phyloP scores from a whole-genome alignment of 805 yeast species.

The Pichia kluyveri region DNA sequence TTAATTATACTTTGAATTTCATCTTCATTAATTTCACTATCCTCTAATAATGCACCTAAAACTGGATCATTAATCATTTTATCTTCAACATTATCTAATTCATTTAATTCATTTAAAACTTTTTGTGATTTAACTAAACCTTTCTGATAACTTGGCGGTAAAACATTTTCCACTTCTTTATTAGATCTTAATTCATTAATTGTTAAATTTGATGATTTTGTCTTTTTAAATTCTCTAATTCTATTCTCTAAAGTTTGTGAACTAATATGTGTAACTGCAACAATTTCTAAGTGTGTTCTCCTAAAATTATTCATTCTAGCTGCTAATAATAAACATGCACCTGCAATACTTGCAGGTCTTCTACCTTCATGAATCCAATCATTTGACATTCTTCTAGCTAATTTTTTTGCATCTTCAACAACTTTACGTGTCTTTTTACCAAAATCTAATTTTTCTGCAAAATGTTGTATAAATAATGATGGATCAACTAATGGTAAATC shows the following conservation, averaged over 20 bases:
- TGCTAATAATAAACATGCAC: conserved; percentile 88
- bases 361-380: conserved; percentile 98
- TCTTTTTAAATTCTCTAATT: conserved; percentile 75
- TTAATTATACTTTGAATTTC: conserved; percentile 31
- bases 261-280: conserved; percentile 91
- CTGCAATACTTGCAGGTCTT: conserved; percentile 97
- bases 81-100: conserved; percentile 31
- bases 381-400: conserved; percentile 84
- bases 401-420: conserved; percentile 73
- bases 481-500: conserved; percentile 89
- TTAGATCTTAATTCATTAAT: conserved; percentile 60
- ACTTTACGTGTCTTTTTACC: conserved; percentile 69
- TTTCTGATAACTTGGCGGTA: conserved; percentile 77
- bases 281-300: conserved; percentile 87
- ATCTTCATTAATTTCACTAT: conserved; percentile 35
- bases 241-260: conserved; percentile 89
- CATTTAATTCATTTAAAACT: conserved; percentile 18
- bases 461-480: conserved; percentile 85
- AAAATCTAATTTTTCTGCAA: conserved; percentile 79
- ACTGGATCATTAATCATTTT: conserved; percentile 34
- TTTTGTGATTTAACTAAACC: conserved; percentile 45
- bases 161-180: conserved; percentile 33
- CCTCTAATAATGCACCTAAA: conserved; percentile 34
- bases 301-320: conserved; percentile 95
- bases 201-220: conserved; percentile 65